Base-by-base conservation (phyloP, 176 grass and related monocot species). In the Oryza brachyantha region DNA sequence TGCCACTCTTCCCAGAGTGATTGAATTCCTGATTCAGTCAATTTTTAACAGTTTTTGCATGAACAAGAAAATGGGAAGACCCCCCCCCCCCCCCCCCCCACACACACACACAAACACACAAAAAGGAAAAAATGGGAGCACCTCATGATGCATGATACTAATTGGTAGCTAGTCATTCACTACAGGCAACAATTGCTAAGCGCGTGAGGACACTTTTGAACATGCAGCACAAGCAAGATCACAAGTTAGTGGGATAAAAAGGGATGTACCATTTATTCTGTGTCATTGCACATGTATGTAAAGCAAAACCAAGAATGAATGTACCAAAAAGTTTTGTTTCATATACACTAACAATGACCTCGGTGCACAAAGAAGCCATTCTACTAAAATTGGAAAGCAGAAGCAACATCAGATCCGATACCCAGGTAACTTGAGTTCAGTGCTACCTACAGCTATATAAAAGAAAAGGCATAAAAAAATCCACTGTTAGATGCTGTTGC, bases 341-440 rank as follows among this genome's bases (percentile, higher is more conserved):
- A 42, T 24, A 8, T 28, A 59, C 31, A 79, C 27, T 40, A 67
- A 43, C 10, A 42, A 25, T 24, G 57, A 65, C 66, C 46, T 68
- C 5, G 13, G 32, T 74, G 12, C 22, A 64, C 13, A 61, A n/a
- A 40, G n/a, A 40, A 29, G 10, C 16, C 57, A 19, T 29, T 38
- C 17, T 68, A 45, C 34, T 57, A 60, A 83, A 80, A 86, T 5
- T 39, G 9, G 7, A 69, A 39, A 38, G 8, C 16, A 22, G 48
- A 76, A 70, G 72, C 57, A 81, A 66, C 22, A 3, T 11, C 12
- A 59, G 61, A 86, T 75, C 62, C 69, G 7, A 38, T 77, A 64
- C 1, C 61, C 38, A 68, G 5, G 32, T 36, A 34, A 13, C 64
- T 61, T 62, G 52, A 69, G 39, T 52, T 62, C 32, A 29, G 64